These are phyloP conservation scores for Spergularia azorica DNA, from an alignment of 179 eudicot genomes.

Conservation along the genomic window DNA sequence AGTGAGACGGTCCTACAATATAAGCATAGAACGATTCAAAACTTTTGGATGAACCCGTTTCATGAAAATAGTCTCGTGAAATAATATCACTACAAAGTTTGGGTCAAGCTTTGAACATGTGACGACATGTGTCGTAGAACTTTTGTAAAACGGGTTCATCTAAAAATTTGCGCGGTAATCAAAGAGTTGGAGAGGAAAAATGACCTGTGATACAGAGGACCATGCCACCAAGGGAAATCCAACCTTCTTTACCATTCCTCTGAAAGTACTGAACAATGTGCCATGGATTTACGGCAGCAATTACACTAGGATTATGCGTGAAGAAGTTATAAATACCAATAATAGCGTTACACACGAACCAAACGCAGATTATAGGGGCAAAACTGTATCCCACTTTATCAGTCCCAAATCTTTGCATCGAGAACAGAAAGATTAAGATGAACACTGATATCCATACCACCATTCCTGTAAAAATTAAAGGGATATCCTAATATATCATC, in stretches of 20 bases:
- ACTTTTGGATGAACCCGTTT: too few relatives aligned
- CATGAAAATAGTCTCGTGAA: too few relatives aligned
- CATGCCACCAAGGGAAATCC: slow-evolving; percentile 47
- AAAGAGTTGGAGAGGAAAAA: background rate
- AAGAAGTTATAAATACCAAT: slow-evolving; percentile 44
- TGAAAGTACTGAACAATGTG: slow-evolving; percentile 31
- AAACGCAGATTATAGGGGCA: slow-evolving; percentile 36
- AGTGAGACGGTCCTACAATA: too few relatives aligned
- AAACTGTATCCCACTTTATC: slow-evolving; percentile 42
- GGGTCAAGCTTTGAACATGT: too few relatives aligned
- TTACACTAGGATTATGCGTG: slow-evolving; percentile 21
- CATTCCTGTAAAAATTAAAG: slow-evolving; percentile 10
- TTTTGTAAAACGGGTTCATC: too few relatives aligned
- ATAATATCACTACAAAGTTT: too few relatives aligned
- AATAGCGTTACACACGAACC: slow-evolving; percentile 31
- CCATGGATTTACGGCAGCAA: slow-evolving; percentile 39
- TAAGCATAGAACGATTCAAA: too few relatives aligned
- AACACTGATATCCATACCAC: slow-evolving; percentile 27
- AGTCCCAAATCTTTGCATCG: slow-evolving; percentile 43
- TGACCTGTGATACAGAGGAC: slow-evolving; percentile 43
- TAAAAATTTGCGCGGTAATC: too few relatives aligned
- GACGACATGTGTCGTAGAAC: too few relatives aligned
- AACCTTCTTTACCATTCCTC: slow-evolving; percentile 31
- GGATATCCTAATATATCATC: too few relatives aligned
- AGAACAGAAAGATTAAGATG: slow-evolving; percentile 32